These are phyloP conservation scores for Epichloe aotearoae DNA, from an alignment of 2,329 filamentous ascomycete genomes.

Conservation along the genomic window DNA sequence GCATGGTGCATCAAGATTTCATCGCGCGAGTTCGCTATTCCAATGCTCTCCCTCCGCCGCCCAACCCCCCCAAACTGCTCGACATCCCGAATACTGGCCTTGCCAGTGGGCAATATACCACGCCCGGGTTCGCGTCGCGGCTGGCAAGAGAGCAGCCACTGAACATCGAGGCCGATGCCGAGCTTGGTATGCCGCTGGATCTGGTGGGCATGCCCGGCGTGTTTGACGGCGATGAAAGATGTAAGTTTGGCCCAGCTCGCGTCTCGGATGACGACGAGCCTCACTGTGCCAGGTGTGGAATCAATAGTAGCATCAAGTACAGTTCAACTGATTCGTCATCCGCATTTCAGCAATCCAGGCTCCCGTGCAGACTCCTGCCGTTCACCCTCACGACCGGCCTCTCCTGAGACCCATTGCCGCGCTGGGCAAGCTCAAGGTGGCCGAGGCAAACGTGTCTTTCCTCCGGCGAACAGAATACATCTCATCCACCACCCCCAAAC, in stretches of 20 bases:
- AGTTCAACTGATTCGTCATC: slow-evolving; percentile 3
- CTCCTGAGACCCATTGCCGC: slow-evolving; percentile 74
- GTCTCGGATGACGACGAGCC: no score
- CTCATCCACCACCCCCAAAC: slow-evolving; percentile 44
- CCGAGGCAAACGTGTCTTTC: slow-evolving; percentile 76
- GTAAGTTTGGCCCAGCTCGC: slow-evolving; percentile 32
- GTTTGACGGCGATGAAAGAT: slow-evolving; percentile 88
- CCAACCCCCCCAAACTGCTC: slow-evolving; percentile 89
- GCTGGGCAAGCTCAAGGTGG: slow-evolving; percentile 69
- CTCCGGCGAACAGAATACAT: slow-evolving; percentile 95
- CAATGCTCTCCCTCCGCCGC: slow-evolving; percentile 93
- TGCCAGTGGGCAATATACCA: slow-evolving; percentile 76
- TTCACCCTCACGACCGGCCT: slow-evolving; percentile 73
- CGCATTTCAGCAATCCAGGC: slow-evolving; percentile 60
- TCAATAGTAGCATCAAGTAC: no score
- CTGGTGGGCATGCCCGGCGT: slow-evolving; percentile 88
- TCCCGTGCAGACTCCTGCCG: slow-evolving; percentile 51
- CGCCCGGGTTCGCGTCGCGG: slow-evolving; percentile 76
- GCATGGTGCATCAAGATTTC: slow-evolving; percentile 80
- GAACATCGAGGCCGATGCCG: slow-evolving; percentile 94
- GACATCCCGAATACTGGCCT: slow-evolving; percentile 93
- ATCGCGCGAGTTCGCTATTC: slow-evolving; percentile 92
- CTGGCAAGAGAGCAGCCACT: slow-evolving; percentile 83
- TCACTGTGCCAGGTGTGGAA: no score
- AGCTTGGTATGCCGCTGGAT: slow-evolving; percentile 95